Percentiles rank a stretch among this genome's conserved stretches.
Evolutionary conservation across 2,329 filamentous ascomycete species (phyloP).

Genomic region (Graphiopsis chlorocephala): DNA sequence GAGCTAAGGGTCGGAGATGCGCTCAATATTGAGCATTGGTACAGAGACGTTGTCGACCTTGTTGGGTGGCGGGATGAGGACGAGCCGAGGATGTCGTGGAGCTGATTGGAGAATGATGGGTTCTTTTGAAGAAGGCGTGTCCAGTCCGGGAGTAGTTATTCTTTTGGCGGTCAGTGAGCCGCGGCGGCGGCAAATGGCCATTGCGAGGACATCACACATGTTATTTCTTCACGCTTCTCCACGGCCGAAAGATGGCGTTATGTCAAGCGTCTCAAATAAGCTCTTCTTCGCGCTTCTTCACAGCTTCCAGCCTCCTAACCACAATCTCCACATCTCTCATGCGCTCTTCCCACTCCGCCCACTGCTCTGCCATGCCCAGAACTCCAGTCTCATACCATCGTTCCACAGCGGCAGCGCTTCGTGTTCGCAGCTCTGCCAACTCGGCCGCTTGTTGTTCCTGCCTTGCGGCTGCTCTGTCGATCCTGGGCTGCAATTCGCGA

Average conservation of each 20-base stretch:
- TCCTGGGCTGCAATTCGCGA: conserved; percentile 58
- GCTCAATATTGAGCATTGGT: conserved; percentile 8
- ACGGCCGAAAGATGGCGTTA: not conserved
- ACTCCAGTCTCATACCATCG: conserved; percentile 72
- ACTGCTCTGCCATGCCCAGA: conserved; percentile 63
- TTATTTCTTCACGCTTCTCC: too few species aligned
- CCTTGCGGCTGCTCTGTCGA: conserved; percentile 58
- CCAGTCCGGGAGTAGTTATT: not conserved
- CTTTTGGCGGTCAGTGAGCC: not conserved
- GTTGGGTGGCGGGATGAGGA: conserved; percentile 4
- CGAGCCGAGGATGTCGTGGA: not conserved
- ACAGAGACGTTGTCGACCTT: not conserved
- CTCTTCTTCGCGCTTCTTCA: conserved; percentile 53
- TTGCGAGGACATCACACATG: not conserved
- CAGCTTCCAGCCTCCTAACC: conserved; percentile 62
- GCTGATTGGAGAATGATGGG: not conserved
- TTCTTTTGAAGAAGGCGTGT: conserved; percentile 1
- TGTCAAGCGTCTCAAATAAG: conserved; percentile 24
- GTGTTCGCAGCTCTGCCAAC: conserved; percentile 61
- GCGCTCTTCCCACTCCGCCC: conserved; percentile 69
- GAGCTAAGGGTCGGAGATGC: not conserved
- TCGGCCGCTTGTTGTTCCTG: conserved; percentile 62
- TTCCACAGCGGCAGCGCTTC: conserved; percentile 55
- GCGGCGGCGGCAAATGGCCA: not conserved
- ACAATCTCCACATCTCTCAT: conserved; percentile 64